phyloP scores from a whole-genome alignment of 371 early-diverging fungal genomes.

The Thermomucor indicae-seudaticae region DNA sequence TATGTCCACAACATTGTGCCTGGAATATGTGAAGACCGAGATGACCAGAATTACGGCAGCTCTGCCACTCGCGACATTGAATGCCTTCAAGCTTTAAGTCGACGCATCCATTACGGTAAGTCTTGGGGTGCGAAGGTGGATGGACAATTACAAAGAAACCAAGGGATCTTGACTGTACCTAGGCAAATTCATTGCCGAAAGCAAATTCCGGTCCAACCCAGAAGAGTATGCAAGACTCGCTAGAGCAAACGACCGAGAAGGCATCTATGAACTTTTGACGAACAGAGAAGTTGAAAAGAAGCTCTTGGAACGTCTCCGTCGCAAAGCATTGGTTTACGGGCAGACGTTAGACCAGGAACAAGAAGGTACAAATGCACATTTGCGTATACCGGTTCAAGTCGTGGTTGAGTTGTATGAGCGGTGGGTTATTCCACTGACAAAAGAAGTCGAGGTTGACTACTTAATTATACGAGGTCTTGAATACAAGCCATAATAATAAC shows the following conservation, averaged over 20 bases:
- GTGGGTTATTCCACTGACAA: constrained; percentile 85
- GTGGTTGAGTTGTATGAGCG: constrained; percentile 87
- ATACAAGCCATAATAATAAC: background rate
- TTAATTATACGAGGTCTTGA: constrained; percentile 59
- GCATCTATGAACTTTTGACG: constrained; percentile 81
- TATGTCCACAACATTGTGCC: constrained; percentile 76
- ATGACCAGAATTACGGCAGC: constrained; percentile 90
- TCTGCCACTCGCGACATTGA: constrained; percentile 91
- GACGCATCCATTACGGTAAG: constrained; percentile 92
- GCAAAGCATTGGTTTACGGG: constrained; percentile 91
- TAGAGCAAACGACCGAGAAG: constrained; percentile 65
- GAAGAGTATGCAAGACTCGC: constrained; percentile 84
- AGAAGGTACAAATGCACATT: constrained; percentile 30
- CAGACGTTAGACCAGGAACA: constrained; percentile 67
- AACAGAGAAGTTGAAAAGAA: constrained; percentile 80
- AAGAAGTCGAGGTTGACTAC: constrained; percentile 93
- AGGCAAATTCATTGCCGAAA: constrained; percentile 96
- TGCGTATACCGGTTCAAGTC: constrained; percentile 66
- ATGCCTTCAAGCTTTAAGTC: constrained; percentile 86
- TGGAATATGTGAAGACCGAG: constrained; percentile 54
- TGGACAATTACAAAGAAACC: background rate
- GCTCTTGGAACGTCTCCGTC: constrained; percentile 74
- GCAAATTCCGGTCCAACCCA: constrained; percentile 84
- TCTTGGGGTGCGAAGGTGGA: too few species aligned
- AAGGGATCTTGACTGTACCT: too few species aligned